These are phyloP conservation scores for Penicillium lagena DNA, from an alignment of 495 filamentous ascomycete genomes.

Conservation along the genomic window DNA sequence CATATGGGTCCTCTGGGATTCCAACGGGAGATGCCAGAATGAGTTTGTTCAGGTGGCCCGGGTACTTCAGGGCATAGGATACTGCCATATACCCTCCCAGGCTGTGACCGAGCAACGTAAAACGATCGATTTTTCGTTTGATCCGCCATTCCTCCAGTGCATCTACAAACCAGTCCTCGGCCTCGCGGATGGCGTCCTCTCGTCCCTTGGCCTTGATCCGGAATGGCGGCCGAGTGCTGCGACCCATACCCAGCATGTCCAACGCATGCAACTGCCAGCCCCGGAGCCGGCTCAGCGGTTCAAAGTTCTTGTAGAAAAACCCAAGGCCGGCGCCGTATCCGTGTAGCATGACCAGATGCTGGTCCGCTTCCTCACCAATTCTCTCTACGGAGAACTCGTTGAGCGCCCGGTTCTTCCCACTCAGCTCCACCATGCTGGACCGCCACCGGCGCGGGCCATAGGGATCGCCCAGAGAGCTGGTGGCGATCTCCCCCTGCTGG, in stretches of 20 bases:
- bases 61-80: constrained; percentile 93
- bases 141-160: constrained; percentile 93
- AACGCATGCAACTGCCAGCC: constrained; percentile 91
- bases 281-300: constrained; percentile 64
- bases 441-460: constrained; percentile 83
- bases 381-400: constrained; percentile 94
- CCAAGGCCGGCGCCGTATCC: constrained; percentile 93
- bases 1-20: constrained; percentile 91
- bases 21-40: constrained; percentile 92
- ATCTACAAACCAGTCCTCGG: constrained; percentile 95
- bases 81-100: constrained; percentile 92
- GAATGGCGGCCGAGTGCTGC: constrained; percentile 79
- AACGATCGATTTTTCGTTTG: constrained; percentile 80
- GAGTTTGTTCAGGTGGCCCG: constrained; percentile 87
- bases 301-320: constrained; percentile 98
- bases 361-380: constrained; percentile 63
- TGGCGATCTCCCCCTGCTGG: constrained; percentile 30
- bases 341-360: constrained; percentile 94
- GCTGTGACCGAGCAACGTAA: constrained; percentile 89
- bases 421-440: constrained; percentile 75
- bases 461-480: constrained; percentile 60
- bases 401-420: constrained; percentile 76
- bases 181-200: constrained; percentile 77
- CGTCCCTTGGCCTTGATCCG: constrained; percentile 73
- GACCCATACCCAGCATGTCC: constrained; percentile 91